Base-by-base conservation (phyloP, 805 yeast species). In the Hanseniaspora clermontiae region DNA sequence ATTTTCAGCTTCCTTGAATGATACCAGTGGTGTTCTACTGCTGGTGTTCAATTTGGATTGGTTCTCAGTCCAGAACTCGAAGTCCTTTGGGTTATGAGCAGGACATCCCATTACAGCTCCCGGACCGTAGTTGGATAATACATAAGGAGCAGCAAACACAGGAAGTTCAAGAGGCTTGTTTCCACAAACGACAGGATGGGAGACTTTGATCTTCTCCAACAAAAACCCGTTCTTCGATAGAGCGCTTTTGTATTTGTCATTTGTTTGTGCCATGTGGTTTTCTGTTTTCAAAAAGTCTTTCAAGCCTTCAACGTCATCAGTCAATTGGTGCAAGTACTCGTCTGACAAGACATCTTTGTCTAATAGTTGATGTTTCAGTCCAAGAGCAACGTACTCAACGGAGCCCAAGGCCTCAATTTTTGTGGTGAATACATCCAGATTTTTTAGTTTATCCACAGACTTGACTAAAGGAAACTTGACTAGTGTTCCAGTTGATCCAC, bases 91-190 rank as follows among this genome's bases (percentile, higher is more conserved):
- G 68, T 93, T 97, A 67, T 90, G 97, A 0, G 85, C 96, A 1
- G 98, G 98, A 63, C 95, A 87, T 1, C 98, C 98, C 97, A 93
- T 91, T 0, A 91, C 97, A 0, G 96, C 95, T 42, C 96, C 96
- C 57, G 80, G 80, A 0, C 97, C 97, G 65, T 91, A 91, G 3
- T 77, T 71, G 4, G 85, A 81, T 38, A 91, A 66, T 0, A 91
- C 97, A 67, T 90, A 93, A 0, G 96, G 95, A 0, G 97, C 96
- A 2, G 77, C 90, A 71, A 78, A 93, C 0, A 91, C 80, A 0
- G 97, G 97, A 5, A 91, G 58, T 12, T 43, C 37, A 34, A 69
- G 61, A 15, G 55, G 58, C 0, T 66, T 69, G 6, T 62, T 31
- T 14, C 34, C 29, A n/a, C n/a, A n/a, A n/a, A 63, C 65, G 1